Percentiles rank a stretch among this genome's conserved stretches.
Evolutionary conservation across 345 rosid genomes (phyloP).

Genomic region (Salix brachista): DNA sequence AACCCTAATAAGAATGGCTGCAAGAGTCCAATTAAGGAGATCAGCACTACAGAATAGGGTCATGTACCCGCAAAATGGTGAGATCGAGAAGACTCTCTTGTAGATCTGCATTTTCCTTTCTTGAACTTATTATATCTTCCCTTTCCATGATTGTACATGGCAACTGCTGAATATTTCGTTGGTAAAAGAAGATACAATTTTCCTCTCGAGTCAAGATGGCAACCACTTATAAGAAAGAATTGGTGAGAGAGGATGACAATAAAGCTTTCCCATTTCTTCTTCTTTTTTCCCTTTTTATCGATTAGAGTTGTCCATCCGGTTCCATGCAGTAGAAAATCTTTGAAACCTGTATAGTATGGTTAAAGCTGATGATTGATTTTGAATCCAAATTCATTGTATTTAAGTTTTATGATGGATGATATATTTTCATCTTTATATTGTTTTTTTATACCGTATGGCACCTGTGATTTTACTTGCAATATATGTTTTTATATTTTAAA

Average conservation of each 20-base stretch:
- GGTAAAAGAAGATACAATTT: neutral
- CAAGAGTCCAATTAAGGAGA: neutral
- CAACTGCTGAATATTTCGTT: conserved; percentile 22
- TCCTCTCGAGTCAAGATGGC: conserved; percentile 11
- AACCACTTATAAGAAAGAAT: conserved; percentile 3
- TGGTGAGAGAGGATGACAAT: neutral
- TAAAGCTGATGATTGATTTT: too few relatives aligned
- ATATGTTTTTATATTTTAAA: too few relatives aligned
- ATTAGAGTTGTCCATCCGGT: neutral
- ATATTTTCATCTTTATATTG: too few relatives aligned
- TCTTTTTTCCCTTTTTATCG: neutral
- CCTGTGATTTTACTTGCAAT: too few relatives aligned
- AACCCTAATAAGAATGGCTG: neutral
- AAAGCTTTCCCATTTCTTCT: neutral
- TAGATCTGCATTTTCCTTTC: neutral
- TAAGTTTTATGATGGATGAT: too few relatives aligned
- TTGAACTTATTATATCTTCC: conserved; percentile 1
- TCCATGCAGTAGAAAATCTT: too few relatives aligned
- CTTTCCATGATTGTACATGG: conserved; percentile 22
- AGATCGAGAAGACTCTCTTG: neutral
- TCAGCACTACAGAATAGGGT: neutral
- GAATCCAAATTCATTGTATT: too few relatives aligned
- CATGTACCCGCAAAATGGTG: neutral
- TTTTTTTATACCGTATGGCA: too few relatives aligned
- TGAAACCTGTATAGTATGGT: too few relatives aligned